These are phyloP conservation scores for Vinca minor DNA, from an alignment of 257 asterid species.

Conservation along the genomic window DNA sequence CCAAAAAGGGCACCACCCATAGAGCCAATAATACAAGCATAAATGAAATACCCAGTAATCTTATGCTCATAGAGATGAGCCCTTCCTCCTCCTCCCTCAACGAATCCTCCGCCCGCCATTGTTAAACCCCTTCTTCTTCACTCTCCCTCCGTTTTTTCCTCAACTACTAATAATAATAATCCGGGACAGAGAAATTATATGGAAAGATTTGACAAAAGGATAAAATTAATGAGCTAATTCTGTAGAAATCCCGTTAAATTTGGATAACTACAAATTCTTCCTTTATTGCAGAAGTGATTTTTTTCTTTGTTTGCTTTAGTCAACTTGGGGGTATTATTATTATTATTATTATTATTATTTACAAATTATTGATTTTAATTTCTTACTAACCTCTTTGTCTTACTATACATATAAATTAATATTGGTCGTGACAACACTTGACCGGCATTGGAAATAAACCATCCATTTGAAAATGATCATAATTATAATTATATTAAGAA, in stretches of 20 bases:
- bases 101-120: conserved; percentile 72
- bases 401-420: too few species aligned
- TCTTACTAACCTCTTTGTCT: neutral
- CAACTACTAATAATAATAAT: too few species aligned
- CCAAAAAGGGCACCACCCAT: conserved; percentile 84
- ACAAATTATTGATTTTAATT: too few species aligned
- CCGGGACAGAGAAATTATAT: neutral
- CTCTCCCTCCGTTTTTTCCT: too few species aligned
- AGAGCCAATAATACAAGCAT: conserved; percentile 80
- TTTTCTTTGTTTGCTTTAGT: neutral
- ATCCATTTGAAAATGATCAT: too few species aligned
- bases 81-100: conserved; percentile 45
- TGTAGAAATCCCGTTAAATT: neutral
- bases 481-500: too few species aligned
- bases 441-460: too few species aligned
- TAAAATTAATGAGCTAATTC: neutral
- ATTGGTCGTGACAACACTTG: too few species aligned
- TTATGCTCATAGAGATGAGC: conserved; percentile 64
- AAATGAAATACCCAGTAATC: conserved; percentile 57
- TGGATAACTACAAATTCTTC: conserved; percentile 11
- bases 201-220: too few species aligned
- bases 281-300: neutral
- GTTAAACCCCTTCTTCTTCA: neutral
- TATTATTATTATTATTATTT: too few species aligned
- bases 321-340: too few species aligned